These are phyloP conservation scores for Orychophragmus violaceus DNA, from an alignment of 345 rosid genomes.

Conservation along the genomic window DNA sequence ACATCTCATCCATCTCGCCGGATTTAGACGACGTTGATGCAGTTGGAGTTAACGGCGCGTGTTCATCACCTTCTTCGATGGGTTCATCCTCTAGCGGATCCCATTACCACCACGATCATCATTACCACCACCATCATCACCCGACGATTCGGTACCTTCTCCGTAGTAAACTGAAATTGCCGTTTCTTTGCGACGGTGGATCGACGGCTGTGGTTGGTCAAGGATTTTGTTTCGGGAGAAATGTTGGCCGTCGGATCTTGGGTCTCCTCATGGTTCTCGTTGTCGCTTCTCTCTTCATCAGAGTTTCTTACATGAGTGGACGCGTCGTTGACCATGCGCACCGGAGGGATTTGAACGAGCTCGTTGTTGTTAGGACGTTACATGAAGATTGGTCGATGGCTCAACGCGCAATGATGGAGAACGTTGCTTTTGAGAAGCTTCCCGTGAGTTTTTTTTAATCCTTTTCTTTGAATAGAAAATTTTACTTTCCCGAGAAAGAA, in stretches of 20 bases:
- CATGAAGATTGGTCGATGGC: slow-evolving; percentile 61
- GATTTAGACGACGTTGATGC: slow-evolving; percentile 22
- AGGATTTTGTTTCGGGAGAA: slow-evolving; percentile 45
- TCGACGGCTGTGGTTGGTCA: slow-evolving; percentile 37
- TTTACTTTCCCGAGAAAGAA: slow-evolving; percentile 25
- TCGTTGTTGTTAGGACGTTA: slow-evolving; percentile 38
- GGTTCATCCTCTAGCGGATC: slow-evolving; percentile 24
- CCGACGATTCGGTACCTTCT: slow-evolving; percentile 36
- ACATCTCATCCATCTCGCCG: slow-evolving; percentile 16
- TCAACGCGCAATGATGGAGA: slow-evolving; percentile 53
- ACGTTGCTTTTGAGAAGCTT: slow-evolving; percentile 38
- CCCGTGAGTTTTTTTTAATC: slow-evolving; percentile 33
- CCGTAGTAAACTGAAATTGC: slow-evolving; percentile 32
- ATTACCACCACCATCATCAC: slow-evolving; percentile 31
- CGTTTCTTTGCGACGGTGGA: slow-evolving; percentile 36
- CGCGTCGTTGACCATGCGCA: slow-evolving; percentile 32
- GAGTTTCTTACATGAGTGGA: slow-evolving; percentile 41
- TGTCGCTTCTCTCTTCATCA: slow-evolving; percentile 56
- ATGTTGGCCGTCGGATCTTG: slow-evolving; percentile 46
- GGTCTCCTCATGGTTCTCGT: slow-evolving; percentile 46
- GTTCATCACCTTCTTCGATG: slow-evolving; percentile 27
- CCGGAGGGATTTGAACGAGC: slow-evolving; percentile 31
- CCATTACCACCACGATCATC: slow-evolving; percentile 37
- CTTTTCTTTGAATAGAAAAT: neutral
- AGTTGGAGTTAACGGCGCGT: slow-evolving; percentile 13